These are phyloP conservation scores for Volvox carteri DNA, from an alignment of 163 green algal genomes.

Conservation along the genomic window DNA sequence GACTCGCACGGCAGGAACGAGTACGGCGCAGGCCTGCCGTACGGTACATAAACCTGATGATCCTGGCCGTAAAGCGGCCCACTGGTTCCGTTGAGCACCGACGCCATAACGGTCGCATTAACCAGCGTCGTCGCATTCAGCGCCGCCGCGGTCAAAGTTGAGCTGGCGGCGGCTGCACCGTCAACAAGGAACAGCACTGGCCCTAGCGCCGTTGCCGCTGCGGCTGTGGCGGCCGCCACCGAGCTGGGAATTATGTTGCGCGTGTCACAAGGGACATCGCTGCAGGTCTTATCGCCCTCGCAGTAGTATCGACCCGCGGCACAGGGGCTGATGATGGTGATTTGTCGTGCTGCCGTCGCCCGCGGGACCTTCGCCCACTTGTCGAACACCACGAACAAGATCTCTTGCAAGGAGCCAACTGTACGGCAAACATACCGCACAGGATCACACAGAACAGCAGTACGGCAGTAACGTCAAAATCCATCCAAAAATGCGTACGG, in stretches of 20 bases:
- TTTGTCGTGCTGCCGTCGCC: background rate
- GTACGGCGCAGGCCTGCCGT: constrained; percentile 50
- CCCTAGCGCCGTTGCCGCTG: background rate
- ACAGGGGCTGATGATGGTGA: constrained; percentile 23
- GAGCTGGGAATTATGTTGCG: background rate
- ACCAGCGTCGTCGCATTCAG: background rate
- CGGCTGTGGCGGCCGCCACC: background rate
- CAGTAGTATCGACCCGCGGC: constrained; percentile 2
- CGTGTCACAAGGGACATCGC: background rate
- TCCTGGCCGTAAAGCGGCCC: background rate
- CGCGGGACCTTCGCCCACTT: constrained; percentile 30
- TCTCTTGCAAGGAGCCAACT: background rate
- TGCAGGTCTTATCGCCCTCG: background rate
- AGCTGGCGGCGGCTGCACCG: background rate
- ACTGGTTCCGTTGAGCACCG: background rate
- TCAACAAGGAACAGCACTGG: constrained; percentile 29
- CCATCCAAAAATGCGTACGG: too few species aligned
- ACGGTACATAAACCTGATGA: constrained; percentile 1
- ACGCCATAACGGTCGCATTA: background rate
- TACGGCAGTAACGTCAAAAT: too few species aligned
- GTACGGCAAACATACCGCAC: too few species aligned
- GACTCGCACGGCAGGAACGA: constrained; percentile 43
- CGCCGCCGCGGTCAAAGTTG: background rate
- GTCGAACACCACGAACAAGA: constrained; percentile 52
- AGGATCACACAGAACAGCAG: too few species aligned